A percentile compares a stretch with the other conserved stretches of the same genome.
phyloP scores from a whole-genome alignment of 1,284 basidiomycete species.

The Melampsora larici-populina region DNA sequence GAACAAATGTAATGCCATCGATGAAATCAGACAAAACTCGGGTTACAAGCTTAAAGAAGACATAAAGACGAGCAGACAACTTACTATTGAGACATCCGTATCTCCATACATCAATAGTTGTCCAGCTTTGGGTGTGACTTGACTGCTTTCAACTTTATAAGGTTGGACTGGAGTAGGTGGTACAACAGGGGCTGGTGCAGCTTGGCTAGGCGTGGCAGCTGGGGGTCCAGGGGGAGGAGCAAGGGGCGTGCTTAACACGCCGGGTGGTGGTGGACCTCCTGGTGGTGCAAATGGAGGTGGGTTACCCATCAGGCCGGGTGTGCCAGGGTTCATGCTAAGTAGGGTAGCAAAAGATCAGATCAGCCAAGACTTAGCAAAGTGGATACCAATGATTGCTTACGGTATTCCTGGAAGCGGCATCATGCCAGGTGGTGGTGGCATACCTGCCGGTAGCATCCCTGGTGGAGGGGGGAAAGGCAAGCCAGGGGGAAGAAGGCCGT shows the following conservation, averaged over 20 bases:
- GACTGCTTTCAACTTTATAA: conserved; percentile 61
- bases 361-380: not conserved
- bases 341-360: not conserved
- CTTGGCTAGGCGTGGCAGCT: conserved; percentile 15
- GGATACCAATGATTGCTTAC: not conserved
- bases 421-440: conserved; percentile 53
- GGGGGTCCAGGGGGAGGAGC: conserved; percentile 26
- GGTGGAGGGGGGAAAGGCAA: conserved; percentile 39
- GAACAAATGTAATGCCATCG: not conserved
- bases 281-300: conserved; percentile 37
- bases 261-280: conserved; percentile 11
- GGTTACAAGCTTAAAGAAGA: not conserved
- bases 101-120: conserved; percentile 72
- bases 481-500: conserved; percentile 46
- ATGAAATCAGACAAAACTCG: not conserved
- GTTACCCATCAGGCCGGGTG: conserved; percentile 13
- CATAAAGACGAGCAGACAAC: conserved; percentile 50
- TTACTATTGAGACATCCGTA: conserved; percentile 70
- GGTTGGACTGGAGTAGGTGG: conserved; percentile 55
- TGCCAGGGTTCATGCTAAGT: conserved; percentile 25
- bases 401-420: conserved; percentile 40
- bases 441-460: conserved; percentile 47
- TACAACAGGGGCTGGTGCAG: conserved; percentile 1
- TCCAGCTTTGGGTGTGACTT: conserved; percentile 65
- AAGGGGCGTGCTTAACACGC: not conserved